Base-by-base conservation (phyloP, 306 rosid species). In the Acacia acuminata region DNA sequence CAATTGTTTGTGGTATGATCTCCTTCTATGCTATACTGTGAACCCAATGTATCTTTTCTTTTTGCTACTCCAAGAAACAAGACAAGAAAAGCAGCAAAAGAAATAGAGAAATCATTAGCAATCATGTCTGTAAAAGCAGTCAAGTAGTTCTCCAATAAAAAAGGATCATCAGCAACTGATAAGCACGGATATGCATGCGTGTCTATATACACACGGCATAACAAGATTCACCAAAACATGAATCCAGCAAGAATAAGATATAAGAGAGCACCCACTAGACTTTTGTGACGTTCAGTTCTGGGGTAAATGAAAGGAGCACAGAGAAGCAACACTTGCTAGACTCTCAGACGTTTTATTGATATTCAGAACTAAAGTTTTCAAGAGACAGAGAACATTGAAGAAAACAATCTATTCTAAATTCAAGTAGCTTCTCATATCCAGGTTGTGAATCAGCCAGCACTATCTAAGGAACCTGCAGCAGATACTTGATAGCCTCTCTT, bases 361-460 rank as follows among this genome's bases (percentile, higher is more conserved):
- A 45, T 43, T 77, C 20, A 61, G 53, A 38, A 45, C 11, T 27
- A 50, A 50, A 51, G 50, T 66, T 55, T n/a, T 17, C 19, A 40
- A 34, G 24, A 17, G 72, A 58, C 34, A 70, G 32, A 53, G 30
- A 69, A 10, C 5, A 40, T 42, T 34, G 69, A 19, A 48, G 40
- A 55, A 56, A 69, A 51, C 20, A 40, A 40, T 44, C n/a, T 42
- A n/a, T 70, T 53, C 51, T n/a, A 70, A 70, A 42, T 22, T n/a
- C 74, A 47, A 70, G 53, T 10, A 40, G 8, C 10, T 40, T 75
- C 64, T 3, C 34, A 22, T 38, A 40, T 44, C 45, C 44, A 19
- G 43, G 27, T 74, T 84, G 24, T 72, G 10, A 77, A n/a, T 83
- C 47, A 70, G 77, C 76, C 61, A 53, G 56, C 61, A 19, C 61